A percentile compares a stretch with the other conserved stretches of the same genome.
These are phyloP conservation scores for Leptoxyphium fumago DNA, from an alignment of 2,329 filamentous ascomycete species.

Conservation along the genomic window DNA sequence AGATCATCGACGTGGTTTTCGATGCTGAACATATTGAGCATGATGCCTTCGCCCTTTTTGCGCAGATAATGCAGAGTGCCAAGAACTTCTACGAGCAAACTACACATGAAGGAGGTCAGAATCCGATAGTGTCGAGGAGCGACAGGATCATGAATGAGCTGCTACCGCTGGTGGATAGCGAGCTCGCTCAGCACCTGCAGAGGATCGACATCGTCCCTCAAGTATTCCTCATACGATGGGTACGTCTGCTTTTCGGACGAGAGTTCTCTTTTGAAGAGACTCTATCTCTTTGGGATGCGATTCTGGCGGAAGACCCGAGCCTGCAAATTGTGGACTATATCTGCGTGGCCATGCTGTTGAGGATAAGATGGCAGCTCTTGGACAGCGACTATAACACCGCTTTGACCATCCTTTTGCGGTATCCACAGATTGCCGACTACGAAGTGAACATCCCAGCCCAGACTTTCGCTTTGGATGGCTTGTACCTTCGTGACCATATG, in stretches of 20 bases:
- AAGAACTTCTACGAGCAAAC: conserved; percentile 74
- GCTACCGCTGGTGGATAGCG: conserved; percentile 65
- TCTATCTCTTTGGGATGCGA: conserved; percentile 73
- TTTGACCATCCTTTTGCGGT: conserved; percentile 68
- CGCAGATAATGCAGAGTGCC: conserved; percentile 67
- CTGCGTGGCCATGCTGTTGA: conserved; percentile 85
- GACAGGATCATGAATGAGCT: conserved; percentile 74
- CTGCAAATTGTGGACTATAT: conserved; percentile 74
- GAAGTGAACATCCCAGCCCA: conserved; percentile 24
- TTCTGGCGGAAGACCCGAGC: conserved; percentile 74
- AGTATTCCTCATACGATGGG: conserved; percentile 96
- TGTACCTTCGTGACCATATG: conserved; percentile 56
- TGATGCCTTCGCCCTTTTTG: conserved; percentile 77
- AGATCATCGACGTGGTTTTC: conserved; percentile 32
- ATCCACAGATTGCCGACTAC: conserved; percentile 43
- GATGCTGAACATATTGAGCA: conserved; percentile 69
- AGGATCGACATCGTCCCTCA: conserved; percentile 85
- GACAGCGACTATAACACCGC: conserved; percentile 79
- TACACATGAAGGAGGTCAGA: conserved; percentile 16
- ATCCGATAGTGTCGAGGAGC: conserved; percentile 65
- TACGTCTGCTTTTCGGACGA: conserved; percentile 78
- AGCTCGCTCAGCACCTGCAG: conserved; percentile 65
- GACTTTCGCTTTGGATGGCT: conserved; percentile 73
- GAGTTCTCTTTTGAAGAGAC: conserved; percentile 84
- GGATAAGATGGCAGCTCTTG: conserved; percentile 79